A percentile compares a stretch with the other conserved stretches of the same genome.
These are phyloP conservation scores for Umbelopsis sp. DNA, from an alignment of 192 early-diverging fungal species.

Conservation along the genomic window DNA sequence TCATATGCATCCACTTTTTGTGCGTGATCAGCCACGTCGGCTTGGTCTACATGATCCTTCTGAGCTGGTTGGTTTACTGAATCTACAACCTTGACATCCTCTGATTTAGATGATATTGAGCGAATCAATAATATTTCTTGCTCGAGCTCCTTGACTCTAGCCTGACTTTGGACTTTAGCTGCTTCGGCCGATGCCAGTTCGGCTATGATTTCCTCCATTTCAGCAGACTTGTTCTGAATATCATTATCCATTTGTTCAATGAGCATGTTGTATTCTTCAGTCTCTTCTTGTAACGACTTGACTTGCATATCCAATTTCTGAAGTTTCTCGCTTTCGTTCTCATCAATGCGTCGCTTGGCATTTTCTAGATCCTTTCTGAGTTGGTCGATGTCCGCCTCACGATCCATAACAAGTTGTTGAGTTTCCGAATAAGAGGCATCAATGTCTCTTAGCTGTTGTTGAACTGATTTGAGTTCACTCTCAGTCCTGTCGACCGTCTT, in stretches of 20 bases:
- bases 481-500: too few relatives aligned
- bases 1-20: not conserved
- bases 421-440: too few relatives aligned
- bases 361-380: not conserved
- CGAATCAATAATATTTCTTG: not conserved
- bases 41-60: not conserved
- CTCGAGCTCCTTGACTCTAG: not conserved
- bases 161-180: not conserved
- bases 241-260: constrained; percentile 9
- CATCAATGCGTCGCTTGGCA: not conserved
- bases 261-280: constrained; percentile 1
- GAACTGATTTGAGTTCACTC: too few relatives aligned
- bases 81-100: not conserved
- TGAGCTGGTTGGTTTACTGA: not conserved
- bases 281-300: not conserved
- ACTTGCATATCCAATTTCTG: not conserved
- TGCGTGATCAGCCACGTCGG: too few relatives aligned
- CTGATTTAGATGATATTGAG: not conserved
- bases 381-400: not conserved
- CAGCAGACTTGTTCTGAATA: not conserved
- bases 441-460: too few relatives aligned
- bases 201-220: constrained; percentile 7
- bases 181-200: constrained; percentile 1
- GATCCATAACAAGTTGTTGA: not conserved
- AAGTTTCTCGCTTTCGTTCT: not conserved